Evolutionary conservation across 1,139 yeast genomes (phyloP).

Genomic region (Hansenula sp.): DNA sequence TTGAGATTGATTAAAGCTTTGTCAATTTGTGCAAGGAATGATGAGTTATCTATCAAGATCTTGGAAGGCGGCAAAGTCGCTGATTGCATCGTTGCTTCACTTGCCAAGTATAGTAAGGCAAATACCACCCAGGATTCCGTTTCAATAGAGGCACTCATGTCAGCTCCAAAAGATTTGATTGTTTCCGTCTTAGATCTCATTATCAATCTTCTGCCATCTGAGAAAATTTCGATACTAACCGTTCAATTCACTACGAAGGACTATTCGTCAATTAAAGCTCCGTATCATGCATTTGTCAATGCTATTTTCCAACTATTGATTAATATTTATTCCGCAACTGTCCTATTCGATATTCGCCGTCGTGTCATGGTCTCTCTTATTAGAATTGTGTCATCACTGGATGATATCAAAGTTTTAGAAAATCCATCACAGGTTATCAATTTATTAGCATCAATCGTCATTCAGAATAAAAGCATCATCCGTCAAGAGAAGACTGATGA

Average conservation of each 20-base stretch:
- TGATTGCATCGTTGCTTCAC: conserved; percentile 38
- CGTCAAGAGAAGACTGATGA: conserved; percentile 19
- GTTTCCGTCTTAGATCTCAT: conserved; percentile 53
- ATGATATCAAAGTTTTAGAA: conserved; percentile 16
- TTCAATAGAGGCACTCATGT: conserved; percentile 69
- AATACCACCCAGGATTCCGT: conserved; percentile 26
- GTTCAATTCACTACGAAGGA: conserved; percentile 15
- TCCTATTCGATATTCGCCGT: conserved; percentile 64
- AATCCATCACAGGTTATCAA: conserved; percentile 33
- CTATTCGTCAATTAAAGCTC: conserved; percentile 27
- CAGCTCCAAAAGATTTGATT: conserved; percentile 66
- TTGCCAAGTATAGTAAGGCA: conserved; percentile 35
- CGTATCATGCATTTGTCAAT: conserved; percentile 38
- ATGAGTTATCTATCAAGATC: conserved; percentile 35
- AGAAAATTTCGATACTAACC: conserved; percentile 25
- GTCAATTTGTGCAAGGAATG: conserved; percentile 25
- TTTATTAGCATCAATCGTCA: conserved; percentile 66
- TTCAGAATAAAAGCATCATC: conserved; percentile 45
- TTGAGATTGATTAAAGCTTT: conserved; percentile 42
- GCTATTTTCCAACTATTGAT: conserved; percentile 58
- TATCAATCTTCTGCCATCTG: conserved; percentile 52
- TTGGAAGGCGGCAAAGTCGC: conserved; percentile 40
- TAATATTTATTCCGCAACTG: conserved; percentile 71
- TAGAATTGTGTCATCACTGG: conserved; percentile 37
- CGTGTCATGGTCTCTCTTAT: conserved; percentile 54